Base-by-base conservation (phyloP, 768 basidiomycete genomes). In the Filobasidium wieringae region DNA sequence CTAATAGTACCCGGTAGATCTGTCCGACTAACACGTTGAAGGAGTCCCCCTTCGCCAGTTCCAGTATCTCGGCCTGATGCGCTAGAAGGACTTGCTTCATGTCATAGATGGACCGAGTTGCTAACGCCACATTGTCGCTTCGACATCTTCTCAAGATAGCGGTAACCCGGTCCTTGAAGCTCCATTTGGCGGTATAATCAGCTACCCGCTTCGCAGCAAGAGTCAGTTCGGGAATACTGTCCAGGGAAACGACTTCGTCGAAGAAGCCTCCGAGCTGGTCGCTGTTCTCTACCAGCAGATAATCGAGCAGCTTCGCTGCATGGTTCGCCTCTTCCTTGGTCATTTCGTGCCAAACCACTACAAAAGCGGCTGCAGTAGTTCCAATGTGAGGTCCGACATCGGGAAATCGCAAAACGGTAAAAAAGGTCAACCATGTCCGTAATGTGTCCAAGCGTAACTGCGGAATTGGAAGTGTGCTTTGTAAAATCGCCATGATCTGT, bases 401-500 rank as follows among this genome's bases (percentile, higher is more conserved):
- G 45, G 71, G 72, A 19, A 81, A 78, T 2, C 78, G 76, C 19
- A 93, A 73, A 1, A 82, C 83, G 15, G 76, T 79, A 60, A 93
- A 74, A 73, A 96, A 95, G 26, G 75, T 78, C 55, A 80, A 72
- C 90, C 91, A 97, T 36, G 83, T 86, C 31, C 81, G 76, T 2
- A 99, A 76, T 0, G 89, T 86, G 7, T 83, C 84, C 58, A 86
- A 81, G 0, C 87, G 81, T 7, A 99, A 78, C 59, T 85, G 85
- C 0, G 80, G 79, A 11, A 88, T 78, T 32, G 77, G 73, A n/a
- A 95, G 79, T 76, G 85, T 87, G 6, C 87, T 89, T 75, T 97
- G 93, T 36, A 99, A 80, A 17, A 86, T 90, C 0, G 93, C 90
- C 87, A 97, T 90, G 64, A 96, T 84, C 93, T 99, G 64, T 8